Base-by-base conservation (phyloP, 2,329 filamentous ascomycete species). In the Aspergillus brunneoviolaceus region DNA sequence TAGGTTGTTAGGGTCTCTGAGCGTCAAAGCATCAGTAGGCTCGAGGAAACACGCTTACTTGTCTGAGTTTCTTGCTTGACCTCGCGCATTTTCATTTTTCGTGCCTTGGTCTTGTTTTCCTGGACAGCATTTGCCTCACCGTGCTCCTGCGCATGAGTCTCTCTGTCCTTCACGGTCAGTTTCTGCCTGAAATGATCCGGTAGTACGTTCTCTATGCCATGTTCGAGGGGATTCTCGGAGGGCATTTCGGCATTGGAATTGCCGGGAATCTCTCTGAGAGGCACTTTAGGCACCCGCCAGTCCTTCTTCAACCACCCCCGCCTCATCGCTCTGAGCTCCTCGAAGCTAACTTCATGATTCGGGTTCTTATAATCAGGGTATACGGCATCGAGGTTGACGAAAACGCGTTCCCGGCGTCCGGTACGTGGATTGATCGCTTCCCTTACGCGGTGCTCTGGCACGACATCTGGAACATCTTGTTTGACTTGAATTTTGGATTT, bases 1-100 rank as follows among this genome's bases (percentile, higher is more conserved):
- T n/a, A 19, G 3, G 14, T 29, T 35, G n/a, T 54, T 29, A 27
- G 16, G 21, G 25, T 55, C 23, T 57, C 57, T 25, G 14, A 63
- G 51, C 19, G 29, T n/a, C 47, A 19, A 9, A 23, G 12, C 5
- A 5, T 11, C 4, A 10, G 11, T 10, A 4, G 12, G 27, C n/a
- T n/a, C 12, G 35, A 23, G 11, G 9, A 1, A 14, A 4, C 5
- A 21, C 25, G 10, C 89, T 80, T 80, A 96, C 91, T 91, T 55
- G 94, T 96, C 76, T 97, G 92, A 2, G 93, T 96, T 76, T 96
- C 92, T 55, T 81, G 83, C 69, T 93, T 93, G 58, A 93, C 82
- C 71, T 97, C 92, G 78, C 91, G 89, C 51, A 89, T 79, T 76
- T 96, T 94, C 78, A 93, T 87, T 72, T 88, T 91, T 74, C 85